Conservation (phyloP, 2,329 filamentous ascomycete genomes). For the Drechslera avenae region DNA sequence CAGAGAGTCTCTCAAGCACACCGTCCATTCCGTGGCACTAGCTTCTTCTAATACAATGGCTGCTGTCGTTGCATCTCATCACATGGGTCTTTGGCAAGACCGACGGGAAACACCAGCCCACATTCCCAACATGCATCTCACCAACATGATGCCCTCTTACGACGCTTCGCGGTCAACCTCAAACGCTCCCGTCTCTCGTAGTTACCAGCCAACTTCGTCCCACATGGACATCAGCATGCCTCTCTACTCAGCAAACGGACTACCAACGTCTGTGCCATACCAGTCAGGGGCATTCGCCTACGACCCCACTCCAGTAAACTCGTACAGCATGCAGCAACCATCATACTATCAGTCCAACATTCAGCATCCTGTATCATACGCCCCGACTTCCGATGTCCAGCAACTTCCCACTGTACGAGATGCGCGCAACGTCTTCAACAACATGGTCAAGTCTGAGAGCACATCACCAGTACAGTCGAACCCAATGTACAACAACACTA, state of each 20-base stretch:
- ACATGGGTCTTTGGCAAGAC: constrained; percentile 43
- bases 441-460: constrained; percentile 52
- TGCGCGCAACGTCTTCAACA: constrained; percentile 36
- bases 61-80: constrained; percentile 46
- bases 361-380: constrained; percentile 35
- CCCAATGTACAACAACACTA: constrained; percentile 45
- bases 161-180: constrained; percentile 34
- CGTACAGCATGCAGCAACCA: constrained; percentile 45
- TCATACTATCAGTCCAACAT: constrained; percentile 37
- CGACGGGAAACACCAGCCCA: constrained; percentile 38
- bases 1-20: constrained; percentile 29
- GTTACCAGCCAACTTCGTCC: constrained; percentile 38
- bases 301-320: constrained; percentile 40
- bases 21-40: constrained; percentile 24
- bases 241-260: constrained; percentile 36
- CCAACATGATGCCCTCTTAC: constrained; percentile 39
- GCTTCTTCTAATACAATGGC: constrained; percentile 41
- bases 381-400: constrained; percentile 28
- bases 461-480: constrained; percentile 51
- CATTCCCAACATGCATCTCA: constrained; percentile 39
- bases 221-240: constrained; percentile 46
- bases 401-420: constrained; percentile 37
- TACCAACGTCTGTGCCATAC: constrained; percentile 42
- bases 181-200: constrained; percentile 33
- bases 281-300: constrained; percentile 46